Percentiles rank a stretch among this genome's conserved stretches.
These are phyloP conservation scores for Garcia nutans DNA, from an alignment of 345 rosid species.

Conservation along the genomic window DNA sequence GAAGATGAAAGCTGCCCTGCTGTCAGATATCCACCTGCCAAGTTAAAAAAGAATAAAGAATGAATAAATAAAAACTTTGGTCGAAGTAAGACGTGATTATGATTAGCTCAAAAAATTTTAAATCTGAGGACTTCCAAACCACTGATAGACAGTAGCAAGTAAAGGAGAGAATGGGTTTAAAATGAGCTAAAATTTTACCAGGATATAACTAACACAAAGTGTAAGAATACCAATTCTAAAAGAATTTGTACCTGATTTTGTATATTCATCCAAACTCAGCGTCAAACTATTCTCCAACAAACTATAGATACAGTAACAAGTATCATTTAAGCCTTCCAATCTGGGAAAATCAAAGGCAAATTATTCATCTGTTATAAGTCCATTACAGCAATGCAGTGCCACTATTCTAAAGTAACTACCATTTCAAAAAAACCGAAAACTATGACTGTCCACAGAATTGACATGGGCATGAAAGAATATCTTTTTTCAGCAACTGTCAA, in stretches of 20 bases:
- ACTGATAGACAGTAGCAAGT: background rate
- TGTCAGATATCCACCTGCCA: conserved; percentile 3
- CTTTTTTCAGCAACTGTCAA: background rate
- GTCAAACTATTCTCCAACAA: too few relatives aligned
- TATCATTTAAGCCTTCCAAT: background rate
- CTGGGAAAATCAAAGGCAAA: background rate
- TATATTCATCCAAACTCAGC: background rate
- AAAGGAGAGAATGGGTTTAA: background rate
- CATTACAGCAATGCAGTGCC: too few relatives aligned
- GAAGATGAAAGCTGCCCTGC: too few relatives aligned
- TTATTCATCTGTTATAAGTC: too few relatives aligned
- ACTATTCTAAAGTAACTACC: background rate
- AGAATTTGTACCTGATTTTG: background rate
- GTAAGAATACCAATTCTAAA: background rate
- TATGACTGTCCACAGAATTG: too few relatives aligned
- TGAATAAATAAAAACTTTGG: background rate
- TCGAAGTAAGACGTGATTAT: background rate
- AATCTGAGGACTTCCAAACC: background rate
- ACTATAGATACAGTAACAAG: too few relatives aligned
- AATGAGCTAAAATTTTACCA: background rate
- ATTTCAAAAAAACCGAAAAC: background rate
- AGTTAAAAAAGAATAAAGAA: too few relatives aligned
- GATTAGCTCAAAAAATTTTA: background rate
- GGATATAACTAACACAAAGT: background rate
- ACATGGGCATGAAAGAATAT: background rate